Conservation (phyloP, 225 moss, liverwort and hornwort species). For the Polytrichum formosum region DNA sequence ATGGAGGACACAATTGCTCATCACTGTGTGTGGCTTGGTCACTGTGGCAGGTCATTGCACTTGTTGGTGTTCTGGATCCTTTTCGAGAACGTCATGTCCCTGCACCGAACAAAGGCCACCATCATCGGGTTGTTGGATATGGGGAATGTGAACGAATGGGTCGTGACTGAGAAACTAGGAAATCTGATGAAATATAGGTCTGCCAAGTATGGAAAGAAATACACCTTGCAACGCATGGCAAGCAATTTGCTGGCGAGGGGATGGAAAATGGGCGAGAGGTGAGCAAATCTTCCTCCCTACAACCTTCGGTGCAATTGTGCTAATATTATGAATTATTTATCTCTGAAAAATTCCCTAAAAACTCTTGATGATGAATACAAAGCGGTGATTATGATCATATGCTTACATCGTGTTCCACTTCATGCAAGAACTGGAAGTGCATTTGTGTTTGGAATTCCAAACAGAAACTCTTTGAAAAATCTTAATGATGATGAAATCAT, state of each 20-base stretch:
- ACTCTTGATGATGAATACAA: too few relatives aligned
- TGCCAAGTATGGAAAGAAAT: conserved; percentile 44
- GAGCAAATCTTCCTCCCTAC: neutral
- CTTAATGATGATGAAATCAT: too few relatives aligned
- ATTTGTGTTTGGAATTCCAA: neutral
- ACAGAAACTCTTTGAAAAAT: neutral
- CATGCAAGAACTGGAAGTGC: neutral
- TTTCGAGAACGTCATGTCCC: conserved; percentile 81
- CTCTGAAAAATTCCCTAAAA: too few relatives aligned
- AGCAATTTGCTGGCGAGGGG: conserved; percentile 44
- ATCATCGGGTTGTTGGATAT: conserved; percentile 68
- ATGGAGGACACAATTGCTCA: neutral
- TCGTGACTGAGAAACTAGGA: conserved; percentile 79
- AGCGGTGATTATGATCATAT: too few relatives aligned
- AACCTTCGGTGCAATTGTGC: neutral
- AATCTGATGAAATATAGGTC: conserved; percentile 61
- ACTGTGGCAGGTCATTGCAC: conserved; percentile 53
- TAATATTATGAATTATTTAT: too few relatives aligned
- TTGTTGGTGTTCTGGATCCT: conserved; percentile 87
- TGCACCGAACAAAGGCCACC: conserved; percentile 75
- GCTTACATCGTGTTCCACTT: too few relatives aligned
- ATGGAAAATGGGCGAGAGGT: conserved; percentile 68
- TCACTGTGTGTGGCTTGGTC: neutral
- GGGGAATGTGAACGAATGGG: conserved; percentile 77
- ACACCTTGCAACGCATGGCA: conserved; percentile 36